Base-by-base conservation (phyloP, 2,329 filamentous ascomycete genomes). In the Arthrobotrys sphaeroides region DNA sequence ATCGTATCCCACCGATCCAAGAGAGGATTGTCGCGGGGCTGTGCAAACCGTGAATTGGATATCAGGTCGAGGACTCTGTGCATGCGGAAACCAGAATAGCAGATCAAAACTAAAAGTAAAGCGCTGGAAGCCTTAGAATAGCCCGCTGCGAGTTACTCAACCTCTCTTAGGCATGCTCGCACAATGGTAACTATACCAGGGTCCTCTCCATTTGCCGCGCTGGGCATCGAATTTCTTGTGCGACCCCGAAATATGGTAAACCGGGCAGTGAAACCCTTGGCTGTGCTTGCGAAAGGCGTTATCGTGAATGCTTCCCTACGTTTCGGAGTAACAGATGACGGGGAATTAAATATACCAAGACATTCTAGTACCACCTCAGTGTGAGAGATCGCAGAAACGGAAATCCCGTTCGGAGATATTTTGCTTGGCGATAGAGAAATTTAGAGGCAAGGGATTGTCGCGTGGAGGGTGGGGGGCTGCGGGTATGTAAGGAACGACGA, bases 401-500 rank as follows among this genome's bases (percentile, higher is more conserved):
- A 51, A 5, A 13, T 59, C 31, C 38, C 9, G 18, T 38, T 66
- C 60, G 68, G 49, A 66, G 49, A 73, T 65, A 51, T 66, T 66
- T 60, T 53, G 20, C 49, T 66, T 65, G 68, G 60, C 60, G 18
- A n/a, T 20, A 5, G 18, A n/a, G n/a, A n/a, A n/a, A n/a, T n/a
- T 40, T 40, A n/a, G 7, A 55, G 28, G 16, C 51, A 38, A 55
- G 16, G 16, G 16, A 45, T 4, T 9, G 18, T 13, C 53, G 26
- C 28, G 28, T 33, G 53, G 53, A 22, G 24, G 40, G 22, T 59
- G 33, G 53, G 53, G 53, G 43, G n/a, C 22, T 42, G 26, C 49
- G 68, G 60, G 42, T 73, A 73, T 73, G 68, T 40, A 65, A 60
- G 68, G 49, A 57, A 67, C 67, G 20, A 51, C 13, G 10, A 43